These are phyloP conservation scores for Harringtonia aguacate DNA, from an alignment of 2,329 filamentous ascomycete genomes.

Conservation along the genomic window DNA sequence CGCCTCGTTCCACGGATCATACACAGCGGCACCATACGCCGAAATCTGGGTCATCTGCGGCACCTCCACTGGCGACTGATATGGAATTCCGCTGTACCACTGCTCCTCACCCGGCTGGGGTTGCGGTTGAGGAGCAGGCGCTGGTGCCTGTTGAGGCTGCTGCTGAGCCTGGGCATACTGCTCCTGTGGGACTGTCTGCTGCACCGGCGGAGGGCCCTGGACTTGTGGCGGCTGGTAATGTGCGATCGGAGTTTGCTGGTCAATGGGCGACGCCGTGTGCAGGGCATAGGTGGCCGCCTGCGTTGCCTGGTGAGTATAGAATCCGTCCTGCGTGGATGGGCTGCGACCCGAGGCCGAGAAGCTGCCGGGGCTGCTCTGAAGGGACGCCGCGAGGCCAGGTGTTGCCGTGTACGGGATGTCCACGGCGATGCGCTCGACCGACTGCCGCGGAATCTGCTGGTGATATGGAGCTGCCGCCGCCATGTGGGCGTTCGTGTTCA, in stretches of 20 bases:
- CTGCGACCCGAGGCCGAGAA: slow-evolving; percentile 44
- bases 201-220: slow-evolving; percentile 14
- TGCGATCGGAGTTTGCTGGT: slow-evolving; percentile 26
- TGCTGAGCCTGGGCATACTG: slow-evolving; percentile 15
- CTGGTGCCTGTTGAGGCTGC: slow-evolving; percentile 16
- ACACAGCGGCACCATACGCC: slow-evolving; percentile 36
- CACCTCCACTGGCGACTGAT: slow-evolving; percentile 47
- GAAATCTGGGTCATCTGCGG: slow-evolving; percentile 41
- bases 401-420: slow-evolving; percentile 41
- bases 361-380: slow-evolving; percentile 51
- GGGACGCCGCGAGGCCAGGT: slow-evolving; percentile 32
- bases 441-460: slow-evolving; percentile 41
- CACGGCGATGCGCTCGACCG: slow-evolving; percentile 32
- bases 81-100: slow-evolving; percentile 41
- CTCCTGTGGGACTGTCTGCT: slow-evolving; percentile 12
- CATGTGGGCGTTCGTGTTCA: slow-evolving; percentile 36
- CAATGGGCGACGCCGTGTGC: slow-evolving; percentile 35
- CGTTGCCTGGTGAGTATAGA: slow-evolving; percentile 45
- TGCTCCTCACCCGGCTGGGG: slow-evolving; percentile 27
- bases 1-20: slow-evolving; percentile 37
- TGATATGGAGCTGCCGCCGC: slow-evolving; percentile 21
- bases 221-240: slow-evolving; percentile 28
- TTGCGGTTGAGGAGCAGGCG: slow-evolving; percentile 23
- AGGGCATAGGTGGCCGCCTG: slow-evolving; percentile 37
- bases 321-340: slow-evolving; percentile 40